Conservation (phyloP, 306 rosid genomes). For the Neltuma alba region DNA sequence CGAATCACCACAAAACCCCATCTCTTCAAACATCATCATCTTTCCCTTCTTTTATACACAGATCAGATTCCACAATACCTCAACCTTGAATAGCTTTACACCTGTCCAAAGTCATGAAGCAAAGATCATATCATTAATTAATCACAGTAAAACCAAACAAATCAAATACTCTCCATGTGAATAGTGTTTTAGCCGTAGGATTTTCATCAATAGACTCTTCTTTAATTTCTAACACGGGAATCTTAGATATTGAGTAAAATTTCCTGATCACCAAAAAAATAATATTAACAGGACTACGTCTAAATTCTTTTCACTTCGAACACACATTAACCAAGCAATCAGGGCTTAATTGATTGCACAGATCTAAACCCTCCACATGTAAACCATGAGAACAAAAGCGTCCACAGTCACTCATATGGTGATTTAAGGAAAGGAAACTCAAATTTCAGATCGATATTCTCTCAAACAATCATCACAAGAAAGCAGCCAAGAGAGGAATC, state of each 20-base stretch:
- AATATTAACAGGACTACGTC: neutral
- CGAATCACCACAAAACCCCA: slow-evolving; percentile 60
- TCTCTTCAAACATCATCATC: slow-evolving; percentile 72
- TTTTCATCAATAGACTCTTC: neutral
- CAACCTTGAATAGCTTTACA: neutral
- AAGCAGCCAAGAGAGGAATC: neutral
- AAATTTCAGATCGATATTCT: neutral
- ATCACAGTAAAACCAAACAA: neutral
- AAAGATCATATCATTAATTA: slow-evolving; percentile 30
- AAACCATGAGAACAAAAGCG: neutral
- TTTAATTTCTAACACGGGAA: neutral
- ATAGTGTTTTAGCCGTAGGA: neutral
- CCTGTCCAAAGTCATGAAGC: slow-evolving; percentile 38
- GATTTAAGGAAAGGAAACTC: neutral
- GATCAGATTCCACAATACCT: slow-evolving; percentile 16
- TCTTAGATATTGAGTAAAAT: neutral
- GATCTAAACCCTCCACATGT: neutral
- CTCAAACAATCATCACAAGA: slow-evolving; percentile 1
- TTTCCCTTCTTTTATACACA: slow-evolving; percentile 25
- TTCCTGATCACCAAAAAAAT: neutral
- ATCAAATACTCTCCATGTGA: neutral
- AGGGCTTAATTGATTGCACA: neutral
- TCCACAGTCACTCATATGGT: neutral
- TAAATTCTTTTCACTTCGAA: neutral
- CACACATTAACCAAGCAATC: neutral